Evolutionary conservation across 208 protist species (phyloP).

Genomic region (Leishmania martiniquensis): DNA sequence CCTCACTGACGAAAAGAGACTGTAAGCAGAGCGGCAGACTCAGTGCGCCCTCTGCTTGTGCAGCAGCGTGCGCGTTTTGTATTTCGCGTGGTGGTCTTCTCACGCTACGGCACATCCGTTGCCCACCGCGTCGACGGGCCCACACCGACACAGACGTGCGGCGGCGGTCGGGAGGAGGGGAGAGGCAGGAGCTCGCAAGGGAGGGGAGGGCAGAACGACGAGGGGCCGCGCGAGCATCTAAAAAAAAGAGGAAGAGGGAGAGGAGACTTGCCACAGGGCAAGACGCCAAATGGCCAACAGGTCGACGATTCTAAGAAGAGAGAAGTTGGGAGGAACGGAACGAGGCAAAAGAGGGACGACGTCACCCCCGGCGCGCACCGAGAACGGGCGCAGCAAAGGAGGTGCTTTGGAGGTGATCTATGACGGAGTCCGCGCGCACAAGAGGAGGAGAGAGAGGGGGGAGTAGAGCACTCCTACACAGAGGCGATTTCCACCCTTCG

Average conservation of each 20-base stretch:
- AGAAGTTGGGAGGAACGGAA: no score
- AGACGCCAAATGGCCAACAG: no score
- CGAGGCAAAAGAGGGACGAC: not conserved
- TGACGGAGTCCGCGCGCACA: not conserved
- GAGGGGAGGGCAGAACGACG: not conserved
- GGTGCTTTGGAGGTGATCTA: not conserved
- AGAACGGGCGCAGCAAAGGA: not conserved
- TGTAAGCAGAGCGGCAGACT: not conserved
- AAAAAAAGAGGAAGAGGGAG: no score
- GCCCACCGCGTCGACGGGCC: not conserved
- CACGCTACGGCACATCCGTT: not conserved
- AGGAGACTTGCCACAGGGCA: no score
- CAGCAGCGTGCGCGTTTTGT: not conserved
- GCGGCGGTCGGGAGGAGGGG: not conserved
- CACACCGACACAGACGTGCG: not conserved
- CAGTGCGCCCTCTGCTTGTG: not conserved
- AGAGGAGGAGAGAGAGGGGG: not conserved
- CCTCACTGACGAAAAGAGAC: not conserved
- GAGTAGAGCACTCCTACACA: slow-evolving; percentile 1
- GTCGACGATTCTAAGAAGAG: no score
- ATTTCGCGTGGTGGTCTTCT: not conserved
- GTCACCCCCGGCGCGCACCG: not conserved
- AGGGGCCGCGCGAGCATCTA: no score
- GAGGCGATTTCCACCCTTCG: slow-evolving; percentile 31
- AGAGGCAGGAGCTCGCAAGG: not conserved